Evolutionary conservation across 2,329 filamentous ascomycete species (phyloP), one percentile per base, ranked within the genome.

Genomic region (Neocucurbitaria cava): DNA sequence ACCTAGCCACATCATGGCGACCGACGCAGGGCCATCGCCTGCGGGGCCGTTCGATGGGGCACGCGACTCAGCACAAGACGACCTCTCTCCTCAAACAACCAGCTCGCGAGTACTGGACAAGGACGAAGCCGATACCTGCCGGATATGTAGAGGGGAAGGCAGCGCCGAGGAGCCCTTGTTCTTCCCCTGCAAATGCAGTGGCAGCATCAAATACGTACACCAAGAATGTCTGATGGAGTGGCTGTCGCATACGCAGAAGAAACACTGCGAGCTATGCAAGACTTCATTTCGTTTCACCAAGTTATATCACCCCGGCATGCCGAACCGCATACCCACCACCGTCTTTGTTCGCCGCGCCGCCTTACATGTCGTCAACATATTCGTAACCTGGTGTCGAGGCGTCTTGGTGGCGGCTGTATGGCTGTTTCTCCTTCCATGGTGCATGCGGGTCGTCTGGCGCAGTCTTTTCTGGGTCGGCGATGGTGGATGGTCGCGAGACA

Each of bases 221-320:
- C 95, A 99, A 77, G 91, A 96, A 74, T 99, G 95, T 75, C 80
- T 99, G 77, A 96, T 99, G 89, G 93, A 98, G 78, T 99, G 95
- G 95, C 83, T 99, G 20, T 94, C 92, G 45, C 96, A 99, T 77
- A 98, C 95, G 1, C 93, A 99, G 75, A 99, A 99, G 85, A 98
- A 98, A 77, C 91, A 99, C 81, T 99, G 96, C 82, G 95, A 99
- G 80, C 87, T 99, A 31, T 99, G 95, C 87, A 99, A 99, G 81
- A 99, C 95, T 2, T 89, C 93, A 0, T 99, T 98, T 73, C 90
- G 92, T 56, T 99, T 99, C 81, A 99, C 95, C 48, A 99, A 99
- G 78, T 85, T 99, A 35, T 99, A 99, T 79, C 88, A 93, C 58
- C 92, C 92, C 3, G 86, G 93, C 71, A 99, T 99, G 95, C 96